Evolutionary conservation across 805 yeast genomes (phyloP), one percentile per base, ranked within the genome.

Genomic region (Schwanniomyces vanrijiae): DNA sequence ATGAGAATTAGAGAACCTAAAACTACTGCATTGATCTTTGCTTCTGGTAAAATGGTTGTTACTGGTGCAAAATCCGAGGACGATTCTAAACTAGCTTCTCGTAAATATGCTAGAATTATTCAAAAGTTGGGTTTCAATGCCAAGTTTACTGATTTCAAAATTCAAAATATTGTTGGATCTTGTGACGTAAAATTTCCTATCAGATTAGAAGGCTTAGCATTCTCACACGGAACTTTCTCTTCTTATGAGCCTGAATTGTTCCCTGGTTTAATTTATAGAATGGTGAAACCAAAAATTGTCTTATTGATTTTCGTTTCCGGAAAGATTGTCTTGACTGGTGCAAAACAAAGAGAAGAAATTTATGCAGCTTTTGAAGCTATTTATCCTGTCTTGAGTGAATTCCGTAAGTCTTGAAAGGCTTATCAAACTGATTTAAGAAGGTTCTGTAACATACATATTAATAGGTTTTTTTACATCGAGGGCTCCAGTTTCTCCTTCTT

Each of bases 1-100:
- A 94, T 94, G 99, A 88, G 99, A 78, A 94, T 94, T 58, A 83
- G 99, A 70, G 99, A 94, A 67, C 99, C 99, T 14, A 94, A 94
- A 68, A 94, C 99, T 1, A 94, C 99, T 2, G 98, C 99, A 0
- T 77, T 94, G 56, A 94, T 94, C 55, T 94, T 94, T 68, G 99
- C 99, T 1, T 90, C 97, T 2, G 99, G 99, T 61, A 94, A 94
- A 69, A 94, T 94, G 99, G 99, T 94, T 56, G 99, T 94, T 13
- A 94, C 98, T 25, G 99, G 99, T 81, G 99, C 99, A 20, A 94
- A 94, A 69, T 87, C 96, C 31, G 99, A 94, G 68, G 98, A 94
- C 65, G 98, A 94, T 65, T 90, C 97, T n/a, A 94, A 94, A 68
- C 78, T 94, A 55, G 99, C 99, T 1, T 90, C 97, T 18, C 83